A percentile compares a stretch with the other conserved stretches of the same genome.
Evolutionary conservation across 345 rosid genomes (phyloP).

Genomic region (Fremontodendron californicum): DNA sequence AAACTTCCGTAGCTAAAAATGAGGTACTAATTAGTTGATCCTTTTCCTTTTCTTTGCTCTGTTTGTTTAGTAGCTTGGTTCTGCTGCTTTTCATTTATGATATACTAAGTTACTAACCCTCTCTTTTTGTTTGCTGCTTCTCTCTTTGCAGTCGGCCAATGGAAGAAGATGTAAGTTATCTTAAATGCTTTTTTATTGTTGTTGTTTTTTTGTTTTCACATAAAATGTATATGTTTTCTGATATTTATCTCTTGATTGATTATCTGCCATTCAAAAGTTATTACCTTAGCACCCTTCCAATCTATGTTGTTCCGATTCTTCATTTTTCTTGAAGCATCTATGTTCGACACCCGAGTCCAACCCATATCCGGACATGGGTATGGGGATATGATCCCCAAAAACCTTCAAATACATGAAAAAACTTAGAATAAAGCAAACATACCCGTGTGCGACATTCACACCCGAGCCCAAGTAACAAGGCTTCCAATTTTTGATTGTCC

Average conservation of each 20-base stretch:
- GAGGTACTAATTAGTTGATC: constrained; percentile 13
- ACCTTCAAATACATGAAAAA: no score
- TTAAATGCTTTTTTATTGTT: background rate
- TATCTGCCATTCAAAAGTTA: no score
- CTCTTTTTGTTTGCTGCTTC: background rate
- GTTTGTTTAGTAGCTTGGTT: background rate
- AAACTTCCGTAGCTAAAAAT: background rate
- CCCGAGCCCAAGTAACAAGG: no score
- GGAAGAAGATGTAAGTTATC: constrained; percentile 63
- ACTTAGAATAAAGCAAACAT: no score
- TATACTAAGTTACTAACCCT: background rate
- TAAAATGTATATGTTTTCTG: background rate
- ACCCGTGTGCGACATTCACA: no score
- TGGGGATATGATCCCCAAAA: no score
- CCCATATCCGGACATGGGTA: no score
- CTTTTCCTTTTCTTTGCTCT: background rate
- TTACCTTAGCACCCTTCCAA: no score
- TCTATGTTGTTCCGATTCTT: no score
- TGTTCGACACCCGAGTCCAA: no score
- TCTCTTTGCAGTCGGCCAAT: constrained; percentile 47
- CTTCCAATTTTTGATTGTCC: no score
- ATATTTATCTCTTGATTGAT: background rate
- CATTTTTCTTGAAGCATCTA: no score
- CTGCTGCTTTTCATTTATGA: background rate
- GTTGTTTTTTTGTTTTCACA: background rate